Percentiles rank a stretch among this genome's conserved stretches.
Evolutionary conservation across 805 yeast genomes (phyloP).

Genomic region (Lipomyces sp.): DNA sequence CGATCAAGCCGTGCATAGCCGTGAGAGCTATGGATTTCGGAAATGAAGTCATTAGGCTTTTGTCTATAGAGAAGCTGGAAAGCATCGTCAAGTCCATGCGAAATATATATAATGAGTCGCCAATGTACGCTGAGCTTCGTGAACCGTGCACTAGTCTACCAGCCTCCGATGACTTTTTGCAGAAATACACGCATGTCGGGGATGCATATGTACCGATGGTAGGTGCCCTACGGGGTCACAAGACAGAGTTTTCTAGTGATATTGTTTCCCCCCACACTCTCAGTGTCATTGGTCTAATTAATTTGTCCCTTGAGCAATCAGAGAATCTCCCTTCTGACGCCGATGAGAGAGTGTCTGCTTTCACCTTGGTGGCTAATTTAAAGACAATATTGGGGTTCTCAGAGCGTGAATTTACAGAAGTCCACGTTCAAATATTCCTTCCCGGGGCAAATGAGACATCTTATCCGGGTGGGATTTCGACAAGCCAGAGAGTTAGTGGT

Average conservation of each 20-base stretch:
- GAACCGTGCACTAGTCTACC: conserved; percentile 1
- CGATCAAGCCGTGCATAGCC: conserved; percentile 36
- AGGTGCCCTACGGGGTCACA: conserved; percentile 17
- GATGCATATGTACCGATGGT: conserved; percentile 30
- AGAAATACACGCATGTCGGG: conserved; percentile 24
- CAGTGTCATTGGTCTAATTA: conserved; percentile 34
- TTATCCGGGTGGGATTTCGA: conserved; percentile 32
- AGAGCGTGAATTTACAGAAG: conserved; percentile 39
- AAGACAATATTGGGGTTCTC: conserved; percentile 34
- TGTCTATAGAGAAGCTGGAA: conserved; percentile 34
- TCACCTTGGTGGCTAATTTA: conserved; percentile 23
- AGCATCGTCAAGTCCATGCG: conserved; percentile 26
- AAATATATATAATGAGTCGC: conserved; percentile 25
- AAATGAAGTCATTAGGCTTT: conserved; percentile 25
- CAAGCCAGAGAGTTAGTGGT: conserved; percentile 26
- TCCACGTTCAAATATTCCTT: conserved; percentile 33
- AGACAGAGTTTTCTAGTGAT: conserved; percentile 25
- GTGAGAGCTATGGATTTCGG: conserved; percentile 37
- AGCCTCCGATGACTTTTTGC: conserved; percentile 14
- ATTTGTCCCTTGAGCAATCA: conserved; percentile 25
- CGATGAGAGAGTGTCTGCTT: conserved; percentile 9
- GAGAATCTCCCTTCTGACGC: background rate
- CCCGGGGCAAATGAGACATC: conserved; percentile 11
- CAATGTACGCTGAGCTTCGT: conserved; percentile 25
- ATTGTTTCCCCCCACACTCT: conserved; percentile 39